Base-by-base conservation (phyloP, 2,329 filamentous ascomycete species). In the Chaetomiaceae sp. region DNA sequence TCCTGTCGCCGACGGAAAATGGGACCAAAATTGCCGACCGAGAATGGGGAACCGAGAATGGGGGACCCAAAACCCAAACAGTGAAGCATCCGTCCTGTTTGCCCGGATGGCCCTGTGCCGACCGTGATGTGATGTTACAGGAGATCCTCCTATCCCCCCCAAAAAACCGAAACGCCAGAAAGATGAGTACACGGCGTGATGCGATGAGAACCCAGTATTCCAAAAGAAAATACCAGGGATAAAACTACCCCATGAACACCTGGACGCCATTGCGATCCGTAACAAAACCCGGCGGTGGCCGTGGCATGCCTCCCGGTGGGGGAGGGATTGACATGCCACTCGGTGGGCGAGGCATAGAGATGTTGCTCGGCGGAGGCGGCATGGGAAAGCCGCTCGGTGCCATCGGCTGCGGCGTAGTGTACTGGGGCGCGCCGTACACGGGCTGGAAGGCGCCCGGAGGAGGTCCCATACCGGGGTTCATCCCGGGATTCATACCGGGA, bases 391-490 rank as follows among this genome's bases (percentile, higher is more conserved):
- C 46, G 7, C 25, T 16, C 8, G 39, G 38, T 4, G 31, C 43
- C 14, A 16, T 37, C 13, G 46, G 50, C 5, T 17, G 46, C 21
- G 50, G 43, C 12, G 27, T 44, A 12, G 20, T 31, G 13, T 43
- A 35, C n/a, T n/a, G 23, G 16, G 16, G 25, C 8, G 31, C 19
- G 27, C 55, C 49, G 37, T 50, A 53, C 13, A 35, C 21, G 19
- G 51, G 51, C 46, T 52, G 55, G 39, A 53, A 53, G 10, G 52
- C 46, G 14, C 46, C 52, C 9, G 52, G 52, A 4, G 50, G 50
- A 16, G 49, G 49, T 2, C 42, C 43, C 21, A 39, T 49, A 7
- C 20, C 42, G 9, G 48, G 39, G 4, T 31, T 31, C 31, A 37
- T 25, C 2, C 31, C 38, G 27, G 38, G 34, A 27, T 30, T 41